Conservation (phyloP, 1,139 yeast genomes). For the Groenewaldozyma auringiensis region DNA sequence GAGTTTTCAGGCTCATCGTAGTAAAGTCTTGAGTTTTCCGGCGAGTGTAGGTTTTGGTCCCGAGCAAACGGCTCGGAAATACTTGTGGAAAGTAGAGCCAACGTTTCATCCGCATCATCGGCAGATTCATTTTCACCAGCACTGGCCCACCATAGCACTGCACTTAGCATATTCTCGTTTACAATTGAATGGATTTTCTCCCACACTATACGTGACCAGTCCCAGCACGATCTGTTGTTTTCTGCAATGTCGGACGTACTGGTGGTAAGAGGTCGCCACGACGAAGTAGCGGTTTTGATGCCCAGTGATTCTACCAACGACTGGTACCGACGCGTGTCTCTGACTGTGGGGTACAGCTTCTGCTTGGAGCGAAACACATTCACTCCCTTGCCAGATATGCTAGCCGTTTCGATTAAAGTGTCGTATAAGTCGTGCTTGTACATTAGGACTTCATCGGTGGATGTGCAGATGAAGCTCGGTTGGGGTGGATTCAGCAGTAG, state of each 20-base stretch:
- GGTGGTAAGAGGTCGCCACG: background rate
- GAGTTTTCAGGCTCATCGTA: slow-evolving; percentile 1
- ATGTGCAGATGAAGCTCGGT: slow-evolving; percentile 46
- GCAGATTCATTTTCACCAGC: slow-evolving; percentile 55
- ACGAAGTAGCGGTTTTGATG: background rate
- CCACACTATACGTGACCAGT: background rate
- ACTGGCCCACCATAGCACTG: slow-evolving; percentile 77
- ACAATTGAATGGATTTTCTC: slow-evolving; percentile 5
- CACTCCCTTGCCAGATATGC: background rate
- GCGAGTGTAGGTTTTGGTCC: background rate
- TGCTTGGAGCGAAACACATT: background rate
- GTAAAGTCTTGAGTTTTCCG: background rate
- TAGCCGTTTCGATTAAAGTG: slow-evolving; percentile 10
- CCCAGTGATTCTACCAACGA: background rate
- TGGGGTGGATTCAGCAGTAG: slow-evolving; percentile 26
- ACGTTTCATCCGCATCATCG: slow-evolving; percentile 30
- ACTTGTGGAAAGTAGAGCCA: background rate
- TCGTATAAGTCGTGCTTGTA: slow-evolving; percentile 54
- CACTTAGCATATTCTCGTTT: slow-evolving; percentile 25
- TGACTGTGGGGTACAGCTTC: background rate
- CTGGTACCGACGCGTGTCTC: background rate
- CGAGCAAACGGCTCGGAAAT: background rate
- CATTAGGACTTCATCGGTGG: slow-evolving; percentile 63
- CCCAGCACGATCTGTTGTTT: background rate
- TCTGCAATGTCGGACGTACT: background rate